Evolutionary conservation across 768 basidiomycete species (phyloP).

Genomic region (Chlorophyllum brunneum): DNA sequence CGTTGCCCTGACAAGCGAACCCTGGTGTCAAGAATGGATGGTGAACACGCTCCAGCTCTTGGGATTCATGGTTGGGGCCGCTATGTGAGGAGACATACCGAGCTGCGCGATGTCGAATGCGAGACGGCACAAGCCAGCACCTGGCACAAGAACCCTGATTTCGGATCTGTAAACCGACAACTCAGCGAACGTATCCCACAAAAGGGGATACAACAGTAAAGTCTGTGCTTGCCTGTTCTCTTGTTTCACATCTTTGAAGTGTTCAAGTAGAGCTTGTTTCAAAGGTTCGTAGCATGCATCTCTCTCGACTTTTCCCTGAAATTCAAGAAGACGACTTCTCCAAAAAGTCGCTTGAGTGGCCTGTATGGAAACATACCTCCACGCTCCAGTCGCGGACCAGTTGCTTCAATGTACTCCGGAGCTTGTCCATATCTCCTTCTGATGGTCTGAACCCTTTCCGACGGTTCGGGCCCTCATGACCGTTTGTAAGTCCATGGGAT

Average conservation of each 20-base stretch:
- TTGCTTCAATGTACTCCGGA: constrained; percentile 89
- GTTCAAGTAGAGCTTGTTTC: constrained; percentile 62
- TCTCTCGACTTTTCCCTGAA: constrained; percentile 71
- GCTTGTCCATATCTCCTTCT: constrained; percentile 84
- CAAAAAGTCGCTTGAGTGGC: not conserved
- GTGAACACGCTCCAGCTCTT: not conserved
- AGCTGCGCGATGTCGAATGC: constrained; percentile 84
- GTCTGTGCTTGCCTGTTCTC: constrained; percentile 45
- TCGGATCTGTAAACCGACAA: constrained; percentile 33
- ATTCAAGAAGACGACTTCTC: not conserved
- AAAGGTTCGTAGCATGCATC: constrained; percentile 80
- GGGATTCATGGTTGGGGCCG: too few relatives aligned
- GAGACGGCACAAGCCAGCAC: constrained; percentile 83
- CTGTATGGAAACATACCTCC: constrained; percentile 44
- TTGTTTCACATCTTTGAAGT: constrained; percentile 54
- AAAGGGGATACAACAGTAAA: too few relatives aligned
- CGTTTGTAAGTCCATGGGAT: constrained; percentile 28
- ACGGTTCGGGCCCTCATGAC: constrained; percentile 18
- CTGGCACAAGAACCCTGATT: constrained; percentile 81
- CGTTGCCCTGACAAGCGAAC: constrained; percentile 90
- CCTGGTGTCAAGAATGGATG: constrained; percentile 39
- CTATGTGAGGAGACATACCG: constrained; percentile 41
- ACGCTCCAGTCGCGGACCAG: constrained; percentile 92
- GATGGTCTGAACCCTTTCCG: constrained; percentile 44
- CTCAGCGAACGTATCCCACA: constrained; percentile 1